Percentiles rank a stretch among this genome's conserved stretches.
Conservation (phyloP, 441 rosid species). For the Populus hybrid region DNA sequence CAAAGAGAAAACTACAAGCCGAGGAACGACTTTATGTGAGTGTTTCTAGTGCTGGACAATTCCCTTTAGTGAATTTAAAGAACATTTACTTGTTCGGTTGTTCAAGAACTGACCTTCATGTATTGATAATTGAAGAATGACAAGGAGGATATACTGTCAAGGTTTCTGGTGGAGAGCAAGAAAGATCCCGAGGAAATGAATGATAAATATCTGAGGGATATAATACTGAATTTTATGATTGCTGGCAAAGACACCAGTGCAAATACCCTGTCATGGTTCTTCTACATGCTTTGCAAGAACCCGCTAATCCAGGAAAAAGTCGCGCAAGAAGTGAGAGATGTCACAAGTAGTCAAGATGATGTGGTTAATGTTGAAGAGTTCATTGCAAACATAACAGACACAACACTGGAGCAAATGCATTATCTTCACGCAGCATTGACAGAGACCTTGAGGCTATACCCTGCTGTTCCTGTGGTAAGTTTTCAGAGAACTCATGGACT, state of each 20-base stretch:
- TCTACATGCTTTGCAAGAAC: conserved; percentile 67
- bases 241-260: conserved; percentile 87
- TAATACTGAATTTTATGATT: conserved; percentile 64
- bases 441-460: conserved; percentile 78
- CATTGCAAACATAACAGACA: conserved; percentile 41
- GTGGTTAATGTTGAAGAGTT: conserved; percentile 36
- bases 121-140: conserved; percentile 29
- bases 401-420: conserved; percentile 59
- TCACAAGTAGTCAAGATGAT: conserved; percentile 24
- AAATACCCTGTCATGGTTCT: conserved; percentile 67
- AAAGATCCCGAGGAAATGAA: conserved; percentile 55
- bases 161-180: conserved; percentile 55
- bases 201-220: conserved; percentile 64
- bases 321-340: conserved; percentile 46
- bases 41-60: neutral
- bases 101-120: neutral
- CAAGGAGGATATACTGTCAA: conserved; percentile 74
- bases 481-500: neutral
- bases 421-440: conserved; percentile 80
- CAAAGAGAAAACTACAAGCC: conserved; percentile 36
- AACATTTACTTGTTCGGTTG: neutral
- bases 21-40: conserved; percentile 28
- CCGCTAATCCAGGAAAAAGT: conserved; percentile 70
- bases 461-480: conserved; percentile 65
- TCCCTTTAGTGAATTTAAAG: neutral